Base-by-base conservation (phyloP, 2,329 filamentous ascomycete genomes). In the Colletotrichum scovillei region DNA sequence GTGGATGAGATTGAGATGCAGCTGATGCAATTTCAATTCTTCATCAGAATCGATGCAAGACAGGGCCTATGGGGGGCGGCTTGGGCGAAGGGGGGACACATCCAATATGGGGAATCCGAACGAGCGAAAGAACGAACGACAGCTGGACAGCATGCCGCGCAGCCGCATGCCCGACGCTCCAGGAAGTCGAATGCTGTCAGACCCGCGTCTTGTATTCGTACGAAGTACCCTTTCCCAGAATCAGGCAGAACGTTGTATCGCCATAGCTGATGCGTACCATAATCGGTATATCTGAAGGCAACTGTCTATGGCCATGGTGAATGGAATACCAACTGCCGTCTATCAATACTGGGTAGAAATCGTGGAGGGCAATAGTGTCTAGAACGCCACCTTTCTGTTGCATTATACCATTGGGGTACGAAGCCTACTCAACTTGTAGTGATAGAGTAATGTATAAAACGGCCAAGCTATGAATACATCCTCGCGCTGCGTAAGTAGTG, bases 11-110 rank as follows among this genome's bases (percentile, higher is more conserved):
- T 72, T 68, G 46, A 69, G 46, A n/a, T 70, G 60, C 67, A 66
- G 59, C 46, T 38, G 46, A 46, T 57, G 67, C 49, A 70, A 73
- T 73, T 70, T 73, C 70, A 60, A 62, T 66, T 53, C 60, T 62
- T 65, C 60, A 70, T 52, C 55, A 35, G 38, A 53, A 46, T n/a
- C 53, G 38, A 28, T 63, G 52, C 26, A 26, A 28, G 67, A 59
- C 60, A 70, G 60, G 55, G 65, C 60, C 28, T 16, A 24, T 19
- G 30, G 52, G 14, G 24, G 7, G 16, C 38, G 38, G 38, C 38
- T 42, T 42, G 38, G 26, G 9, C 12, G 22, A 65, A 49, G n/a
- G 30, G 22, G 30, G 22, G 24, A 42, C 46, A 22, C 30, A 42
- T 28, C 32, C 52, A 38, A 38, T 56, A 55, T 28, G 30, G 63